A percentile compares a stretch with the other conserved stretches of the same genome.
phyloP scores from a whole-genome alignment of 305 asterid species.

The Fraxinus nigra region DNA sequence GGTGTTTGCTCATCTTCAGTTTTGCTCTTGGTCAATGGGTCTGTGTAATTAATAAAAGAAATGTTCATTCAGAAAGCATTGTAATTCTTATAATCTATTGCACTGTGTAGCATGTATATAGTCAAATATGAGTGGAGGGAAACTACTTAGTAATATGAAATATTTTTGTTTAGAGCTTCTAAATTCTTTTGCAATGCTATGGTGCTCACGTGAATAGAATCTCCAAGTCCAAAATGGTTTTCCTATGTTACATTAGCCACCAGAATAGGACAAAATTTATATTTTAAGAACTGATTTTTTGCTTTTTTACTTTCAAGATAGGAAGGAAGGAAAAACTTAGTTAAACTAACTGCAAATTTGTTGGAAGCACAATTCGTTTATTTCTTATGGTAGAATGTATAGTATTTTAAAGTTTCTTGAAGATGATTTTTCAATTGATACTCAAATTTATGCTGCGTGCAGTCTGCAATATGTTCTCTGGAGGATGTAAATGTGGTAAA shows the following conservation, averaged over 20 bases:
- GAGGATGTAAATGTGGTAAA: constrained; percentile 59
- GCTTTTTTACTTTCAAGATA: not conserved
- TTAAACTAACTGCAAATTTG: not conserved
- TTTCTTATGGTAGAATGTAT: not conserved
- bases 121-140: not conserved
- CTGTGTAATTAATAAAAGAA: not conserved
- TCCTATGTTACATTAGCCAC: constrained; percentile 12
- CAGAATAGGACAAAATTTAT: not conserved
- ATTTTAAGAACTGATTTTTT: not conserved
- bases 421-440: constrained; percentile 18
- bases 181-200: not conserved
- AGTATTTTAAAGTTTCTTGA: constrained; percentile 7
- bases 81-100: not conserved
- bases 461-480: constrained; percentile 91
- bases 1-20: constrained; percentile 39
- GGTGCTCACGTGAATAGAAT: not conserved
- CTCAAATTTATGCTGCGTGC: constrained; percentile 42
- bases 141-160: not conserved
- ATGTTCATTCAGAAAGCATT: not conserved
- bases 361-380: not conserved
- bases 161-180: not conserved
- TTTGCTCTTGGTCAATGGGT: not conserved
- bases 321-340: not conserved
- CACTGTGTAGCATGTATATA: not conserved
- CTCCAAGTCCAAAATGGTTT: not conserved